Conservation (phyloP, 148 eudicot genomes). For the Talinum fruticosum region DNA sequence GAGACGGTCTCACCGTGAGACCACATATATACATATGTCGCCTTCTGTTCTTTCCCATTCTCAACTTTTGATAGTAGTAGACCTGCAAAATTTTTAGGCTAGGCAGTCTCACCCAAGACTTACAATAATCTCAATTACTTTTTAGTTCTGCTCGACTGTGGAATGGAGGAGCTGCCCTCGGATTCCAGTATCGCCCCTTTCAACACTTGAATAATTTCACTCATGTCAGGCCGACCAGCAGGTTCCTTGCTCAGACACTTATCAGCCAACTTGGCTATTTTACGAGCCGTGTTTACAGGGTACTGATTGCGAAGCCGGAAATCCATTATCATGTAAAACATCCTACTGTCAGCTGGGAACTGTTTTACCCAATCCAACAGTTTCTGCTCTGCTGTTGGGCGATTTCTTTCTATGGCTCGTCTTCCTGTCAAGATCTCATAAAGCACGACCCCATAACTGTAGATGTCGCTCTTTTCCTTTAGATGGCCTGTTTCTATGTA, state of each 20-base stretch:
- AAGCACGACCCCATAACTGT: conserved; percentile 65
- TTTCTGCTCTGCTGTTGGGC: conserved; percentile 43
- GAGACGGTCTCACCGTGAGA: not conserved
- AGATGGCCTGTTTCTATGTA: conserved; percentile 58
- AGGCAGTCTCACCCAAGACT: not conserved
- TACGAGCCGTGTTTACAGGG: conserved; percentile 41
- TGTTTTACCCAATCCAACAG: conserved; percentile 63
- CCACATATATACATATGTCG: not conserved
- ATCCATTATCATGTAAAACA: conserved; percentile 58
- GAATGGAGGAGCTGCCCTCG: conserved; percentile 9
- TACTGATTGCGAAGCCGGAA: conserved; percentile 45
- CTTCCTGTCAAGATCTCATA: conserved; percentile 67
- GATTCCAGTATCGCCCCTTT: conserved; percentile 45
- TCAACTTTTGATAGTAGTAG: not conserved
- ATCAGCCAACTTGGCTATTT: conserved; percentile 58
- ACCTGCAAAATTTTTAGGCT: not conserved
- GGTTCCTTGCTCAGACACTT: conserved; percentile 46
- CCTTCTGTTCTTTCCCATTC: not conserved
- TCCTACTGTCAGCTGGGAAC: conserved; percentile 51
- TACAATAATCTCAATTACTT: not conserved
- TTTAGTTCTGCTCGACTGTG: conserved; percentile 16
- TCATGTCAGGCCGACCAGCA: conserved; percentile 53
- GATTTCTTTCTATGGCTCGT: conserved; percentile 46
- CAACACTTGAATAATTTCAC: conserved; percentile 43
- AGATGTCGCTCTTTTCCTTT: conserved; percentile 53